Evolutionary conservation across 1,284 basidiomycete genomes (phyloP).

Genomic region (Vanrija sp.): DNA sequence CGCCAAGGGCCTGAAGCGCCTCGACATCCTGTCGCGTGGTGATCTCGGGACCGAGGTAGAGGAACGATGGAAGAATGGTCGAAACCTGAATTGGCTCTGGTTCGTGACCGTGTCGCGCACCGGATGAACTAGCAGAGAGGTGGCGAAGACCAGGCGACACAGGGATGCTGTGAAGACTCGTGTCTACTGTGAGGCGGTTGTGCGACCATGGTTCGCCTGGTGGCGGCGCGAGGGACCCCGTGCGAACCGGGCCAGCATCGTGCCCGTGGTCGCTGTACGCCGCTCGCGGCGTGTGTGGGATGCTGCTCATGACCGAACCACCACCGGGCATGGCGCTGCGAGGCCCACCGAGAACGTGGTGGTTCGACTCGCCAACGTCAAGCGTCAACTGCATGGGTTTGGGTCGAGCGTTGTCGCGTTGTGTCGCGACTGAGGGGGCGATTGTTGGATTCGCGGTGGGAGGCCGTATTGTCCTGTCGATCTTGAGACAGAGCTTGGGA

Average conservation of each 20-base stretch:
- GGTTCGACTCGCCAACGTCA: conserved; percentile 14
- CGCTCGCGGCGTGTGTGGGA: too few relatives aligned
- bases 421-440: conserved; percentile 34
- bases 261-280: too few relatives aligned
- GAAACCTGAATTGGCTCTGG: conserved; percentile 59
- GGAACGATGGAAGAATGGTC: conserved; percentile 81
- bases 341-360: conserved; percentile 1
- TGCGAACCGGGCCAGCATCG: neutral
- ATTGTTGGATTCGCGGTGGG: conserved; percentile 26
- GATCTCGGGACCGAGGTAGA: conserved; percentile 89
- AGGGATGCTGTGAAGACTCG: too few relatives aligned
- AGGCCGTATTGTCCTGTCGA: conserved; percentile 20
- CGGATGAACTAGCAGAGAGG: too few relatives aligned
- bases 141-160: too few relatives aligned
- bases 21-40: conserved; percentile 67
- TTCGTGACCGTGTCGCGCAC: too few relatives aligned
- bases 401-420: conserved; percentile 16
- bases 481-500: conserved; percentile 40
- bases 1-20: conserved; percentile 68
- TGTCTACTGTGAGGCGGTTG: too few relatives aligned
- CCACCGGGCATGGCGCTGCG: conserved; percentile 4
- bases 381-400: conserved; percentile 9
- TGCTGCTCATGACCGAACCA: neutral
- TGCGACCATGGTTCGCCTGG: conserved; percentile 3
- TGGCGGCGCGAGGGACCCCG: neutral